phyloP scores from a whole-genome alignment of 176 grass and related monocot species.

The Bothriochloa decipiens region DNA sequence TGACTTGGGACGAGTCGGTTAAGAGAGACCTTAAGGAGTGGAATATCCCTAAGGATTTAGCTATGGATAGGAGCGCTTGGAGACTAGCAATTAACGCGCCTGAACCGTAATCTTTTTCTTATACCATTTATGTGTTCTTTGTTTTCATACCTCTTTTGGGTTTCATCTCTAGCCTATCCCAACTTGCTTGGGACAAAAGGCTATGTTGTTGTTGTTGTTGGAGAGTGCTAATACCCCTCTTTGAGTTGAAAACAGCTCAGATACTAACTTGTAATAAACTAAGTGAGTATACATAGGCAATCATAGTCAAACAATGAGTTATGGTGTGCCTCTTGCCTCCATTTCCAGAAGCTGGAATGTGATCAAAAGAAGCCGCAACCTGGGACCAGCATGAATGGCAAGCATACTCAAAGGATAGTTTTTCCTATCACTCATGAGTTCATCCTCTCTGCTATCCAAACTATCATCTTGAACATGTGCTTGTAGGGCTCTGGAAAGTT shows the following conservation, averaged over 20 bases:
- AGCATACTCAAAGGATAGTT: conserved; percentile 81
- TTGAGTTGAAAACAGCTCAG: conserved; percentile 14
- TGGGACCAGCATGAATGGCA: conserved; percentile 78
- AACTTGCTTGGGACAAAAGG: too few relatives aligned
- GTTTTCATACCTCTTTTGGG: too few relatives aligned
- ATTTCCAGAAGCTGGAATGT: conserved; percentile 75
- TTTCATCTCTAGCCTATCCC: too few relatives aligned
- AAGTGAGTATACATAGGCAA: conserved; percentile 30
- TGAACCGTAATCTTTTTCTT: too few relatives aligned
- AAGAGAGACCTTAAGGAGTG: too few relatives aligned
- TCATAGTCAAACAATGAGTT: conserved; percentile 32
- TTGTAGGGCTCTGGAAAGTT: conserved; percentile 82
- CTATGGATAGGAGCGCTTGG: too few relatives aligned
- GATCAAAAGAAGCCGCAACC: conserved; percentile 70
- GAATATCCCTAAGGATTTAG: too few relatives aligned
- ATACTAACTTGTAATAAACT: conserved; percentile 31
- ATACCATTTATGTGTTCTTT: too few relatives aligned
- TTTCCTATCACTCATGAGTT: conserved; percentile 55
- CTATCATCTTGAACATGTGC: conserved; percentile 44
- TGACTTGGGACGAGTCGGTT: too few relatives aligned
- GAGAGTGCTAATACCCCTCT: not conserved
- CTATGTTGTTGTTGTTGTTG: too few relatives aligned
- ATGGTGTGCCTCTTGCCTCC: conserved; percentile 66
- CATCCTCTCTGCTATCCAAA: conserved; percentile 36
- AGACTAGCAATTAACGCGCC: too few relatives aligned